Evolutionary conservation across 768 basidiomycete genomes (phyloP).

Genomic region (Leucosporidium creatinivorum): DNA sequence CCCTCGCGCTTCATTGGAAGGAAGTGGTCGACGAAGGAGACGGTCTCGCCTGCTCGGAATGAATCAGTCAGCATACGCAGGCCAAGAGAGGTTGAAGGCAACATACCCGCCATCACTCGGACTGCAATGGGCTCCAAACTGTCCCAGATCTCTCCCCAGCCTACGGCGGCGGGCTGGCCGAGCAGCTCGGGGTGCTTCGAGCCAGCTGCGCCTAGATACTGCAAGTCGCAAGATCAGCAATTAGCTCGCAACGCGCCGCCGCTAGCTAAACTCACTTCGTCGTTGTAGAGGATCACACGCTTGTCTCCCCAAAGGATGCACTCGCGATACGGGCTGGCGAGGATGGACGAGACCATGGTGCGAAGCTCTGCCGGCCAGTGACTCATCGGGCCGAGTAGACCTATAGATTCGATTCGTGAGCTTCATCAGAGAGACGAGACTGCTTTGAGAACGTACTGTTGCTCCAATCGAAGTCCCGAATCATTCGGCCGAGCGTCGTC

Average conservation of each 20-base stretch:
- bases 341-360: conserved; percentile 17
- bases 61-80: background rate
- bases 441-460: background rate
- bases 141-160: conserved; percentile 33
- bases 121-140: conserved; percentile 14
- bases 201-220: conserved; percentile 25
- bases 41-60: conserved; percentile 13
- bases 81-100: too few relatives aligned
- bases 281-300: conserved; percentile 17
- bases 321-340: conserved; percentile 22
- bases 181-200: conserved; percentile 24
- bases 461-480: conserved; percentile 9
- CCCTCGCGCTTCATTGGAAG: conserved; percentile 23
- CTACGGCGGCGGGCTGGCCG: conserved; percentile 11
- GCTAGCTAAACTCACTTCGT: background rate
- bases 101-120: background rate
- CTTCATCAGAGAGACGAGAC: too few relatives aligned
- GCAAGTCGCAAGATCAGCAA: background rate
- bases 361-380: conserved; percentile 18
- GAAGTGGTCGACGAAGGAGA: conserved; percentile 20
- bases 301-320: conserved; percentile 15
- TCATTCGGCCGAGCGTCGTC: conserved; percentile 13
- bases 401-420: too few relatives aligned
- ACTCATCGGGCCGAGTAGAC: conserved; percentile 15
- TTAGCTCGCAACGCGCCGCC: too few relatives aligned